Base-by-base conservation (phyloP, 257 asterid species). In the Nicotiana otophora region DNA sequence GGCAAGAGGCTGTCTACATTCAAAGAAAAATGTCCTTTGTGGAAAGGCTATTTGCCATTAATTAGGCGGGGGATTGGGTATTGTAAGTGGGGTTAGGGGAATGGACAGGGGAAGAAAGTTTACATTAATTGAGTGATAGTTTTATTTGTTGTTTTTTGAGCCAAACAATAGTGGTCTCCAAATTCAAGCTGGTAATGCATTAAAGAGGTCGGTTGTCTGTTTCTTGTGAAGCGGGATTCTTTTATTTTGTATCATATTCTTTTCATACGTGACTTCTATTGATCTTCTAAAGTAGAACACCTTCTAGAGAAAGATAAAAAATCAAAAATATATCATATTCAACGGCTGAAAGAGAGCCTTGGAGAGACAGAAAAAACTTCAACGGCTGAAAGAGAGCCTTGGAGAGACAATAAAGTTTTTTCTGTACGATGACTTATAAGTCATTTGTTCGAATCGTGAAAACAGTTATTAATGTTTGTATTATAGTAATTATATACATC, bases 121-220 rank as follows among this genome's bases (percentile, higher is more conserved):
- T 39, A 79, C 83, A 69, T 20, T 74, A 28, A 48, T 34, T 72
- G 60, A 60, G 81, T 72, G 46, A 81, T 62, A 75, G 5, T 19
- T 76, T 63, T 63, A 60, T 28, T 39, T 65, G 77, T 77, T 67
- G 85, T 85, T 87, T 66, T 57, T 78, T 36, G 66, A 64, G 84
- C 63, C 48, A 54, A 46, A 74, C 86, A 83, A 58, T 83, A 42
- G 61, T 72, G 83, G 87, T 55, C 79, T 81, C 57, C 8, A 70
- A 70, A 77, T 69, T 19, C 15, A 80, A 72, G 36, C 20, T 20
- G 16, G 23, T 51, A 20, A 76, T 77, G 39, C 85, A 88, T 85
- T 90, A 90, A 91, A 89, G 87, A 82, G 86, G 81, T 34, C 75
- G 77, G 82, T 68, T 89, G 91, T 85, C 89, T 81, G 58, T 66